Base-by-base conservation (phyloP, 495 filamentous ascomycete species). In the Penicillium bovifimosum region DNA sequence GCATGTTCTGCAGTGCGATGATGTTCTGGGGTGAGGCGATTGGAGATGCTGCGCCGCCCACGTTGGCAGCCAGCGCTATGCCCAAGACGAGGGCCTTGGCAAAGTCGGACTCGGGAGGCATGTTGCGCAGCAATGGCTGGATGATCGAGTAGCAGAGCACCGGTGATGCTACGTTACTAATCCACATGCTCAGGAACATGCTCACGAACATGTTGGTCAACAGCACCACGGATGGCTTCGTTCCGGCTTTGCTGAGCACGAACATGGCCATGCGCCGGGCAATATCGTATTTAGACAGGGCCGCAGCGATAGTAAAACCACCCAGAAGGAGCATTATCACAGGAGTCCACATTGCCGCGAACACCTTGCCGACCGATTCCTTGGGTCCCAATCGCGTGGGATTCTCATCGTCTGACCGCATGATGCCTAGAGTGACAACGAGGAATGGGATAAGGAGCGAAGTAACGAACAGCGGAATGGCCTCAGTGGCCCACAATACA, bases 261-360 rank as follows among this genome's bases (percentile, higher is more conserved):
- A 96, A 88, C 9, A 91, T 96, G 7, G 93, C 95, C 77, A 97
- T 91, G 61, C 91, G 83, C 64, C 96, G 96, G 41, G 95, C 93
- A 62, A 99, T 97, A 59, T 90, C 89, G 65, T 96, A 95, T 66
- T 99, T 99, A 36, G 90, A 96, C 51, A 99, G 71, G 0, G 95
- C 93, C 0, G 93, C 93, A 9, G 93, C 93, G 56, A 99, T 85
- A 10, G 95, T 91, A 61, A 99, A 99, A 8, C 93, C 93, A 56
- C 93, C 93, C 16, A 99, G 84, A 17, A 99, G 80, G 10, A 99
- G 80, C 95, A 97, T 97, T 56, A 99, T 99, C 29, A 97, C 93
- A 0, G 95, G 91, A 9, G 91, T 96, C 93, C 93, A 99, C 93
- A 99, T 99, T 16, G 93, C 84, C 27, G 88, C 74, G 59, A 97